These are phyloP conservation scores for Pilobolus umbonatus DNA, from an alignment of 192 early-diverging fungal genomes.

Conservation along the genomic window DNA sequence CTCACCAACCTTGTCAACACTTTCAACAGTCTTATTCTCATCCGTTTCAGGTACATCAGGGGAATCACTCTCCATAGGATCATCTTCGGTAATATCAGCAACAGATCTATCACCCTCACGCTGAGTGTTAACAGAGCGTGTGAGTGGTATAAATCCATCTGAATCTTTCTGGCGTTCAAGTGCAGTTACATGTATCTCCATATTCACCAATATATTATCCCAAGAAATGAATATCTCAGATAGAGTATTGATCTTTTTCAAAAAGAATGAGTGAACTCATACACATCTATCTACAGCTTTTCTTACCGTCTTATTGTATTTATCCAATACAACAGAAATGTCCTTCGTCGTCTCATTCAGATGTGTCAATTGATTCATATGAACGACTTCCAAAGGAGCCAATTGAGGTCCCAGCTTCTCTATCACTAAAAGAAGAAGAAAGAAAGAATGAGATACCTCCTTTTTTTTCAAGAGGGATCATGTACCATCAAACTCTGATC, in stretches of 20 bases:
- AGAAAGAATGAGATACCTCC: too few relatives aligned
- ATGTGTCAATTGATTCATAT: conserved; percentile 27
- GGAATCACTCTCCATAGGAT: too few relatives aligned
- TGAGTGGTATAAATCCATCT: too few relatives aligned
- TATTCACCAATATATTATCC: conserved; percentile 37
- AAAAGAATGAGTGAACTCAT: neutral
- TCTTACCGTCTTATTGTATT: conserved; percentile 38
- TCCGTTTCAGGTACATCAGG: too few relatives aligned
- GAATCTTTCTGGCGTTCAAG: conserved; percentile 32
- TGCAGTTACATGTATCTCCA: conserved; percentile 34
- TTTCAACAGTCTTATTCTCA: too few relatives aligned
- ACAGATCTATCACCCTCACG: too few relatives aligned
- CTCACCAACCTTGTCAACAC: neutral
- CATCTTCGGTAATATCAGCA: too few relatives aligned
- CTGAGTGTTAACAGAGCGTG: too few relatives aligned
- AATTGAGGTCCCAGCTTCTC: conserved; percentile 26
- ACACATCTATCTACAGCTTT: neutral
- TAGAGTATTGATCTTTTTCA: conserved; percentile 37
- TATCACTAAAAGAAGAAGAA: conserved; percentile 30
- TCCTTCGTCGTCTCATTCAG: conserved; percentile 24
- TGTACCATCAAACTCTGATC: conserved; percentile 34
- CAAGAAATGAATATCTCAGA: conserved; percentile 47
- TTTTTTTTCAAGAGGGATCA: neutral
- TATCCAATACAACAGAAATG: conserved; percentile 35
- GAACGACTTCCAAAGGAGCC: conserved; percentile 29